phyloP scores from a whole-genome alignment of 148 eudicot genomes.

The Pharnaceum exiguum region DNA sequence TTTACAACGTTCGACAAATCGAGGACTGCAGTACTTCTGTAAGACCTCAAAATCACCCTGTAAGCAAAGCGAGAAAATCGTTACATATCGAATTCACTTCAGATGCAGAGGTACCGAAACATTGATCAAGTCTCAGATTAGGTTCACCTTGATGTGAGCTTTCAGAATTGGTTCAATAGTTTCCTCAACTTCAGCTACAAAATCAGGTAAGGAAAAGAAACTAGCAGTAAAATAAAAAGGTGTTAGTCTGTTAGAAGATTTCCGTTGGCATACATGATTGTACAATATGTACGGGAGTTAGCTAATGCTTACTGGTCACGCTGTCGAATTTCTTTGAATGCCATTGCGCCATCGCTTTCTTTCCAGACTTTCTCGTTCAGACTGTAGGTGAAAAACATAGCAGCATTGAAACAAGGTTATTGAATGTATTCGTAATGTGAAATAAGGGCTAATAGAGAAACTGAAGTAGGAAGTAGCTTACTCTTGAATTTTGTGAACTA shows the following conservation, averaged over 20 bases:
- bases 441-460: too few species aligned
- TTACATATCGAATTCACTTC: too few species aligned
- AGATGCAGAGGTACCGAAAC: too few species aligned
- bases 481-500: constrained; percentile 91
- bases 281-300: neutral
- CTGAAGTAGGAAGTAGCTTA: constrained; percentile 32
- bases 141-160: constrained; percentile 75
- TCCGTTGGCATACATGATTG: neutral
- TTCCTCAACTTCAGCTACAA: constrained; percentile 87
- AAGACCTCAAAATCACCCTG: constrained; percentile 56
- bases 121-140: too few species aligned
- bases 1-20: constrained; percentile 63
- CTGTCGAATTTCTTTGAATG: constrained; percentile 85
- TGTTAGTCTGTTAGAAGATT: neutral
- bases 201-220: constrained; percentile 75
- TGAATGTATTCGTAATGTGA: too few species aligned
- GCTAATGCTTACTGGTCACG: constrained; percentile 75
- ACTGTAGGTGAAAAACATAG: constrained; percentile 35
- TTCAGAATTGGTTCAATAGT: constrained; percentile 66
- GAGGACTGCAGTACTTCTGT: constrained; percentile 50
- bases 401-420: neutral
- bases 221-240: constrained; percentile 30
- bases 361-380: constrained; percentile 77
- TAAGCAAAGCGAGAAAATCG: too few species aligned
- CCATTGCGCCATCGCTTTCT: constrained; percentile 70